Conservation (phyloP, 2,329 filamentous ascomycete species). For the Sporothrix variecibatus region DNA sequence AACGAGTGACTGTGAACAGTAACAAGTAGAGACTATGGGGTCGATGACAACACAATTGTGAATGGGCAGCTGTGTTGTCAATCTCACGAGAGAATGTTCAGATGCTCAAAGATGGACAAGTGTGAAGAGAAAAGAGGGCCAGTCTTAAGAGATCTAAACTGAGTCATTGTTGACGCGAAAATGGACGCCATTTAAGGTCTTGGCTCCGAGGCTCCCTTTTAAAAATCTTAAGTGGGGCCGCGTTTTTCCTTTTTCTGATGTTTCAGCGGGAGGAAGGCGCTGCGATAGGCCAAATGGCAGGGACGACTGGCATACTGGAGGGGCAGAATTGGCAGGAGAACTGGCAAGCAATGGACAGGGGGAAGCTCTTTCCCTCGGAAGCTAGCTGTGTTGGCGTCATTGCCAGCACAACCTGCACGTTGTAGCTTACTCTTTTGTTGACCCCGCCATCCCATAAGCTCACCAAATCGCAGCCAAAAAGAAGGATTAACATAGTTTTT, state of each 20-base stretch:
- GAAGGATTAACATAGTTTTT: background rate
- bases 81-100: background rate
- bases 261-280: background rate
- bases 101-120: background rate
- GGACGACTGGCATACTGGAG: background rate
- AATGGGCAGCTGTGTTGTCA: background rate
- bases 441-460: slow-evolving; percentile 5
- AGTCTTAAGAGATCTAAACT: background rate
- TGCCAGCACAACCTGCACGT: background rate
- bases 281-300: slow-evolving; percentile 12
- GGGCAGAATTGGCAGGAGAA: background rate
- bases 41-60: slow-evolving; percentile 2
- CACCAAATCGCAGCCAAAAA: background rate
- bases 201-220: background rate
- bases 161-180: slow-evolving; percentile 16
- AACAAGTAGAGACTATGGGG: no score
- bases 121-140: background rate
- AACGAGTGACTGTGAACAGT: background rate
- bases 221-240: background rate
- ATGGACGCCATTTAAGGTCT: background rate
- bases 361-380: background rate
- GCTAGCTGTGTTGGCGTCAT: slow-evolving; percentile 3
- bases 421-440: background rate
- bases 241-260: slow-evolving; percentile 10
- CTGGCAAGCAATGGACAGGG: background rate